phyloP scores from a whole-genome alignment of 2,329 filamentous ascomycete genomes.

The Penicillium sp. region DNA sequence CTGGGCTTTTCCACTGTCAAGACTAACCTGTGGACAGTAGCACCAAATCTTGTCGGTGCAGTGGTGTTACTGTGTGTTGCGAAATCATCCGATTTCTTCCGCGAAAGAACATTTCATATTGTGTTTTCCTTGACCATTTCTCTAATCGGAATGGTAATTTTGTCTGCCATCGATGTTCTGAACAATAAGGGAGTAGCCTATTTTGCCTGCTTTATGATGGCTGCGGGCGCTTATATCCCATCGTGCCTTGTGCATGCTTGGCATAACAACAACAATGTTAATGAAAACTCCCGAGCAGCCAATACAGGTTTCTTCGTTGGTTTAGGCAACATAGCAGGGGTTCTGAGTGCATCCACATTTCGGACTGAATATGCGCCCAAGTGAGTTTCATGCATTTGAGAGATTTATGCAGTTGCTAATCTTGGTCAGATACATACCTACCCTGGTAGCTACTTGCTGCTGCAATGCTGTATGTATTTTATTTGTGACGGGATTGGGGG shows the following conservation, averaged over 20 bases:
- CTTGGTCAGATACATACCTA: conserved; percentile 44
- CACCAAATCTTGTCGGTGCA: conserved; percentile 51
- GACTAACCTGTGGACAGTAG: conserved; percentile 52
- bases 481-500: conserved; percentile 39
- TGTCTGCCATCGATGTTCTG: conserved; percentile 46
- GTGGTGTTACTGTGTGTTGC: conserved; percentile 47
- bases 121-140: conserved; percentile 41
- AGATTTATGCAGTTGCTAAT: not conserved
- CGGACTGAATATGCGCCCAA: conserved; percentile 50
- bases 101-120: conserved; percentile 51
- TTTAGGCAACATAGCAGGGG: conserved; percentile 51
- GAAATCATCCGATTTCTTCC: conserved; percentile 46
- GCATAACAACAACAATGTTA: conserved; percentile 56
- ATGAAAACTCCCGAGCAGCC: conserved; percentile 51
- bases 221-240: conserved; percentile 46
- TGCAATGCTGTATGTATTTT: conserved; percentile 47
- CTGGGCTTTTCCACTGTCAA: conserved; percentile 48
- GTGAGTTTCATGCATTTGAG: conserved; percentile 5
- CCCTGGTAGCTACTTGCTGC: conserved; percentile 44
- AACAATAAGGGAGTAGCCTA: conserved; percentile 48
- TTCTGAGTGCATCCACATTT: conserved; percentile 49
- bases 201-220: conserved; percentile 53
- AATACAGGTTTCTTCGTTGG: conserved; percentile 51
- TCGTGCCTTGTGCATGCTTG: conserved; percentile 51
- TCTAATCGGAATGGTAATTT: conserved; percentile 46